Evolutionary conservation across 2,329 filamentous ascomycete genomes (phyloP).

Genomic region (Falciphora oryzae): DNA sequence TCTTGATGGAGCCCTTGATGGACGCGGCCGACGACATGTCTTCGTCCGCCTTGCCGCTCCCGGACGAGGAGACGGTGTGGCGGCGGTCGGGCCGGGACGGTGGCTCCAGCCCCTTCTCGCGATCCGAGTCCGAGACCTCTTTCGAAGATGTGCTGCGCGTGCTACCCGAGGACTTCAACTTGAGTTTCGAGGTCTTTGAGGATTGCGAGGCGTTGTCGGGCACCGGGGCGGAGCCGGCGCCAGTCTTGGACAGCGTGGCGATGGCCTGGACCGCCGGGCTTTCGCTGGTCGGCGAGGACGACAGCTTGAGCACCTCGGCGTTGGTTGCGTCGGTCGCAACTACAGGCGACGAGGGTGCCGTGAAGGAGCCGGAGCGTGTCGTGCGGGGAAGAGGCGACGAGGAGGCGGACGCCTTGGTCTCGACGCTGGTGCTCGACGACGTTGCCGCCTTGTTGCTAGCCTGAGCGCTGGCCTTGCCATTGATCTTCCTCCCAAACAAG

Average conservation of each 20-base stretch:
- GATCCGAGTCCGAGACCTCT: slow-evolving; percentile 36
- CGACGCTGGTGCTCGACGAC: slow-evolving; percentile 42
- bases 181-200: slow-evolving; percentile 28
- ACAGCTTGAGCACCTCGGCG: slow-evolving; percentile 57
- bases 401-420: slow-evolving; percentile 34
- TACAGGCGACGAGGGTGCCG: slow-evolving; percentile 55
- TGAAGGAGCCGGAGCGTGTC: slow-evolving; percentile 58
- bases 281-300: slow-evolving; percentile 49
- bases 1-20: slow-evolving; percentile 32
- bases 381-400: slow-evolving; percentile 40
- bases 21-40: slow-evolving; percentile 25
- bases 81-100: slow-evolving; percentile 25
- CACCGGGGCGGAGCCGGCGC: slow-evolving; percentile 13
- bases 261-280: slow-evolving; percentile 55
- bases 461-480: slow-evolving; percentile 23
- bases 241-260: slow-evolving; percentile 57
- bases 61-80: slow-evolving; percentile 33
- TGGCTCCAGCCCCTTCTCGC: slow-evolving; percentile 27
- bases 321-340: slow-evolving; percentile 63
- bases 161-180: slow-evolving; percentile 32
- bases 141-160: slow-evolving; percentile 45
- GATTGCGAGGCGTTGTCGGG: slow-evolving; percentile 38
- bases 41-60: slow-evolving; percentile 10
- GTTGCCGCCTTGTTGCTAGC: slow-evolving; percentile 18
- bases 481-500: slow-evolving; percentile 45